Conservation (phyloP, 306 rosid species). For the Casuarina equisetifolia region DNA sequence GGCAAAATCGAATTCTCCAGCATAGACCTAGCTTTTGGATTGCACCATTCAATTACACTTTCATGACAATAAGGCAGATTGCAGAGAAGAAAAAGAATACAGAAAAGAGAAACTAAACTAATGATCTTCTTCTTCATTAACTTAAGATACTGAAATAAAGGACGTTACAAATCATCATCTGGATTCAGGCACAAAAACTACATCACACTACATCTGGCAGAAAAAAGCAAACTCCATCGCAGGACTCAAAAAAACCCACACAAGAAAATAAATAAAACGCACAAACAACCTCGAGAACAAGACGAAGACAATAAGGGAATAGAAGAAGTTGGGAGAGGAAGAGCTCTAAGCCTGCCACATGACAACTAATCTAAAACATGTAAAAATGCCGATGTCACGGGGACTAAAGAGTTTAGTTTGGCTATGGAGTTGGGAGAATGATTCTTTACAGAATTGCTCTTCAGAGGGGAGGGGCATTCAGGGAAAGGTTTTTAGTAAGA, state of each 20-base stretch:
- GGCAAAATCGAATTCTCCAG: too few relatives aligned
- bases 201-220: too few relatives aligned
- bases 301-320: not conserved
- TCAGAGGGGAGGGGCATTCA: constrained; percentile 29
- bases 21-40: too few relatives aligned
- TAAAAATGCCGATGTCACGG: constrained; percentile 8
- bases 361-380: constrained; percentile 5
- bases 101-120: too few relatives aligned
- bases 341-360: constrained; percentile 1
- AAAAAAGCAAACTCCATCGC: not conserved
- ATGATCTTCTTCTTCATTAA: too few relatives aligned
- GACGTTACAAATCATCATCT: too few relatives aligned
- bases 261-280: not conserved
- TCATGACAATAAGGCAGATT: too few relatives aligned
- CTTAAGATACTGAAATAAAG: too few relatives aligned
- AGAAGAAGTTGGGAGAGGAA: not conserved
- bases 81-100: too few relatives aligned
- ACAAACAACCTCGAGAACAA: not conserved
- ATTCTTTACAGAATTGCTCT: constrained; percentile 20
- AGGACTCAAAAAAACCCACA: not conserved
- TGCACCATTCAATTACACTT: too few relatives aligned
- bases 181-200: too few relatives aligned
- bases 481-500: constrained; percentile 51
- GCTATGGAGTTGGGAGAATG: not conserved
- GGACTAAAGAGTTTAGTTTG: not conserved